Base-by-base conservation (phyloP, 2,329 filamentous ascomycete genomes). In the Scolecobasidium constrictum region DNA sequence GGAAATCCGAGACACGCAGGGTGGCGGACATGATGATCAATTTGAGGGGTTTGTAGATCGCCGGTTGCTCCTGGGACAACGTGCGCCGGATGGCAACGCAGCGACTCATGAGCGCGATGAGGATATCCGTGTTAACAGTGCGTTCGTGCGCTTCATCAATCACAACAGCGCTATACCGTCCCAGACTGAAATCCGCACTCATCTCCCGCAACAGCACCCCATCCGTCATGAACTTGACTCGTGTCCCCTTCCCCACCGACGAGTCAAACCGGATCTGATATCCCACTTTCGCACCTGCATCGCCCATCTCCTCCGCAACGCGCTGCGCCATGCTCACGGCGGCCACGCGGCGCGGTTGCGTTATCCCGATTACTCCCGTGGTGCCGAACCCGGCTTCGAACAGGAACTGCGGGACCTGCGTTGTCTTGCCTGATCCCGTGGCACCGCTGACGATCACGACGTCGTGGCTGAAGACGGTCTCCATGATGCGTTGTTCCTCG, bases 151-250 rank as follows among this genome's bases (percentile, higher is more conserved):
- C 92, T 63, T 98, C 92, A 54, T 98, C 92, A 47, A 98, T 90
- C 38, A 98, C 77, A 41, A 98, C 84, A 12, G 83, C 84, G 1
- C 90, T 95, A 61, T 98, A 98, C 53, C 93, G 93, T 39, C 74
- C 77, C 35, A 98, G 65, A 0, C 86, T 73, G 55, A 96, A 86
- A 57, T 98, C 92, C 50, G 92, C 81, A 1, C 85, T 81, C 42
- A 95, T 82, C 61, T 98, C 92, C 44, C 92, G 81, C 7, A 98
- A 73, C 46, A 98, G 68, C 20, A 98, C 87, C 72, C 92, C 92
- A 61, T 98, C 92, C 0, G 92, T 98, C 88, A 98, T 95, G 65
- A 96, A 98, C 60, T 98, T 98, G 59, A 98, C 77, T 4, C 86
- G 83, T 0, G 92, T 98, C 41, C 86, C 81, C 20, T 78, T 69